Conservation (phyloP, 352 stramenopile species). For the Phytophthora pseudosyringae region DNA sequence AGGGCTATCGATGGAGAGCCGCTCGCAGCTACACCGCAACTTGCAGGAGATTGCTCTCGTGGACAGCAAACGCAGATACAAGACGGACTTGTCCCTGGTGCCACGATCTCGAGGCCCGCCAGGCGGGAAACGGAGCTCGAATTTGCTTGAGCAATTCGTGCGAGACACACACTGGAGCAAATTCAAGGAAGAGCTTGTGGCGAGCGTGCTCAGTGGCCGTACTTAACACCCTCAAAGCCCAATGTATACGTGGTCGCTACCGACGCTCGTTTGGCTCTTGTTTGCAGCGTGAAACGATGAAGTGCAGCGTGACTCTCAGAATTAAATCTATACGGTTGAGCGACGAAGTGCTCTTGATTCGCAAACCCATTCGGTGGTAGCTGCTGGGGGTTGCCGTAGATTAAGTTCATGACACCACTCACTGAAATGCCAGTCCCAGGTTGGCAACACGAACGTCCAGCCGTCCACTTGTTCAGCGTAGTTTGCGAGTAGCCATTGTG, state of each 20-base stretch:
- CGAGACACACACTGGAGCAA: conserved; percentile 35
- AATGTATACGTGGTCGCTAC: too few relatives aligned
- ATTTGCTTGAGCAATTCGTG: conserved; percentile 38
- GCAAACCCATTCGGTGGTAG: conserved; percentile 1
- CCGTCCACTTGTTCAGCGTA: conserved; percentile 9
- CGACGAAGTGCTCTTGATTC: conserved; percentile 5
- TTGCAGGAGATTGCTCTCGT: conserved; percentile 28
- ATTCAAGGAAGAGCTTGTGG: conserved; percentile 44
- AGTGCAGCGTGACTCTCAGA: too few relatives aligned
- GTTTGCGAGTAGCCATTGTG: conserved; percentile 14
- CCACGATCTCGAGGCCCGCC: background rate
- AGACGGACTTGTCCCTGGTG: background rate
- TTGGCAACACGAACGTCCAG: conserved; percentile 8
- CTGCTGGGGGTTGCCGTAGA: background rate
- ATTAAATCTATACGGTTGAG: background rate
- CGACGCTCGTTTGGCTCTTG: background rate
- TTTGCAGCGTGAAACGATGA: too few relatives aligned
- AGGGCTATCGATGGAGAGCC: conserved; percentile 43
- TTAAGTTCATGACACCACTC: conserved; percentile 11
- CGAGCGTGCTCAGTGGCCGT: conserved; percentile 29
- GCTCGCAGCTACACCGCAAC: conserved; percentile 47
- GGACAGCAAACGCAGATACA: conserved; percentile 19
- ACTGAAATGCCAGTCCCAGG: conserved; percentile 21
- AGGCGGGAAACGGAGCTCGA: conserved; percentile 16
- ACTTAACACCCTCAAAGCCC: conserved; percentile 2